phyloP scores from a whole-genome alignment of 306 rosid genomes.

The Quercus glauca region DNA sequence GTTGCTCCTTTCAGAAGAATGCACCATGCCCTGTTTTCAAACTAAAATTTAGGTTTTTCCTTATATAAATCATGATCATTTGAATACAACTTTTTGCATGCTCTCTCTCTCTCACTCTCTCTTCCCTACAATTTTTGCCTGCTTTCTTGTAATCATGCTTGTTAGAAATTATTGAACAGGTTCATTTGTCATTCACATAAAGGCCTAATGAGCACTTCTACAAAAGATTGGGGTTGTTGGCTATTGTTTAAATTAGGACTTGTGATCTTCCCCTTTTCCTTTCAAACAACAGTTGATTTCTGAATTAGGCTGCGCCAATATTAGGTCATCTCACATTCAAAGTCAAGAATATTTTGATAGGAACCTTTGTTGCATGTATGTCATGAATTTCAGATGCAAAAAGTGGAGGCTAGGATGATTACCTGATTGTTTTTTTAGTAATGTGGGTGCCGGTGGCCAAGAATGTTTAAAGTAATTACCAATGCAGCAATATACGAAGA shows the following conservation, averaged over 20 bases:
- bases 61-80: neutral
- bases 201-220: neutral
- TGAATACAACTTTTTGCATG: neutral
- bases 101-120: no score
- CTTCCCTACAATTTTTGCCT: neutral
- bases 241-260: neutral
- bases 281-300: neutral
- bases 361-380: neutral
- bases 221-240: neutral
- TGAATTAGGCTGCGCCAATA: neutral
- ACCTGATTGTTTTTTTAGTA: neutral
- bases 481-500: neutral
- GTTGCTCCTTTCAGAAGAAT: neutral
- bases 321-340: neutral
- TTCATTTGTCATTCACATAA: neutral
- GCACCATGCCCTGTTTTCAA: neutral
- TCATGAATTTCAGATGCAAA: neutral
- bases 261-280: neutral
- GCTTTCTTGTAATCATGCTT: neutral
- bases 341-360: neutral
- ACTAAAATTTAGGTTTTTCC: neutral
- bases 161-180: neutral
- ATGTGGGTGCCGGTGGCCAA: neutral
- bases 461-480: neutral
- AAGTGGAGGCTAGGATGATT: neutral